Evolutionary conservation across 2,329 filamentous ascomycete species (phyloP).

Genomic region (Microsporum audouinii): DNA sequence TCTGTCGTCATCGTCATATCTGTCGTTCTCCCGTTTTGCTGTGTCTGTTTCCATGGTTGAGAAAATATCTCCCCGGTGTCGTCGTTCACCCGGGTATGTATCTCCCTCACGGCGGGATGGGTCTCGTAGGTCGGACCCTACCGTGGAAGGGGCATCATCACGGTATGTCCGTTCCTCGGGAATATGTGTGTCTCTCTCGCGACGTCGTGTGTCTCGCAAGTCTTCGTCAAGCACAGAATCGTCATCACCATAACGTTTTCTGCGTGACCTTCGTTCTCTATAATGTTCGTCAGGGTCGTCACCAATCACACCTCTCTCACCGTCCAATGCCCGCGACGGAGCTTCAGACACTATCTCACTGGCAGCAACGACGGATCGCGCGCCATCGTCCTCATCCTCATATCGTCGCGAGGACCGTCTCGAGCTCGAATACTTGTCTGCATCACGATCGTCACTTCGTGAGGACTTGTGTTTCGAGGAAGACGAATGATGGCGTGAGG

Average conservation of each 20-base stretch:
- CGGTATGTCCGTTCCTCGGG: constrained; percentile 13
- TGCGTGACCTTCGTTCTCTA: constrained; percentile 10
- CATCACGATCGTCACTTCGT: constrained; percentile 39
- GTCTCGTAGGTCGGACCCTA: not conserved
- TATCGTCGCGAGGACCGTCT: constrained; percentile 21
- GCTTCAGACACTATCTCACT: not conserved
- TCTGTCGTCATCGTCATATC: not conserved
- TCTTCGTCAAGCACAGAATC: not conserved
- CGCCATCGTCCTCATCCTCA: not conserved
- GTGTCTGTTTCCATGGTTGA: not conserved
- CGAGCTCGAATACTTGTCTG: constrained; percentile 25
- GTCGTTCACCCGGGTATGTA: not conserved
- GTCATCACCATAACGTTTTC: not conserved
- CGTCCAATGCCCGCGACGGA: not conserved
- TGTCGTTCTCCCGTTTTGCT: not conserved
- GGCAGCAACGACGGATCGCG: not conserved
- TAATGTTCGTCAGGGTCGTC: constrained; percentile 6
- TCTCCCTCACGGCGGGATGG: not conserved
- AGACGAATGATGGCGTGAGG: constrained; percentile 15
- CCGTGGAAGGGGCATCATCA: constrained; percentile 12
- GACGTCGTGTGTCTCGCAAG: not conserved
- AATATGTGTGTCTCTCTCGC: not conserved
- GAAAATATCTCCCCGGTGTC: not conserved
- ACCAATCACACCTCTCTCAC: not conserved
- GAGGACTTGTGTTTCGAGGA: constrained; percentile 30